Evolutionary conservation across 169 alveolate species (phyloP), one percentile per base, ranked within the genome.

Genomic region (Plasmodium ovale): DNA sequence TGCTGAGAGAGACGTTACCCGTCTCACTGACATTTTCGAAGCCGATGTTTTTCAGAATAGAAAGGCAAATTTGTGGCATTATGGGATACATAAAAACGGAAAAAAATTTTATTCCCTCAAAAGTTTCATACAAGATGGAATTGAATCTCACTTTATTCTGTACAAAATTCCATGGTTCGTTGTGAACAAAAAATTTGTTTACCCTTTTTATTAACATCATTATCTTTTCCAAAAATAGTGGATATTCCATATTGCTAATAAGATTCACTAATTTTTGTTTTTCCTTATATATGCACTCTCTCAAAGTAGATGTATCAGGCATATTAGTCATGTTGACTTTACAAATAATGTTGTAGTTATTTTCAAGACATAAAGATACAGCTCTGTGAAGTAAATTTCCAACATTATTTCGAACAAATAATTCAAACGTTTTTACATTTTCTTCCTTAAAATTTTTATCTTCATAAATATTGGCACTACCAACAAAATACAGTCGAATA

Each of bases 381-480:
- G 47, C 54, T 42, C 88, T 39, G 54, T 77, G 62, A n/a, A 77
- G 6, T 77, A 77, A 64, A 47, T 77, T 77, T 0, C 88, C 88
- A 6, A 77, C 49, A 27, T 60, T 60, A 23, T 77, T 77, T 39
- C 88, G 27, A 19, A 77, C 29, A 77, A 77, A 77, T 1, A 62
- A 54, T 62, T 77, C 69, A 16, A 77, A 77, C 1, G 69, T n/a
- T 21, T 60, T 51, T 31, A 77, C 19, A 59, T 77, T 65, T 6
- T 16, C n/a, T 62, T 77, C 58, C 37, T 77, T 77, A 77, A 44
- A 77, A 77, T 77, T 77, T 19, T 62, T 77, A 25, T 77, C 88
- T n/a, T 77, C 88, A 62, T 31, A 77, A 23, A 77, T 77, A 54
- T 64, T 62, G 3, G 58, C 77, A 60, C 88, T 35, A 19, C 88